Percentiles rank a stretch among this genome's conserved stretches.
Evolutionary conservation across 768 basidiomycete genomes (phyloP).

Genomic region (Kwoniella botswanensis): DNA sequence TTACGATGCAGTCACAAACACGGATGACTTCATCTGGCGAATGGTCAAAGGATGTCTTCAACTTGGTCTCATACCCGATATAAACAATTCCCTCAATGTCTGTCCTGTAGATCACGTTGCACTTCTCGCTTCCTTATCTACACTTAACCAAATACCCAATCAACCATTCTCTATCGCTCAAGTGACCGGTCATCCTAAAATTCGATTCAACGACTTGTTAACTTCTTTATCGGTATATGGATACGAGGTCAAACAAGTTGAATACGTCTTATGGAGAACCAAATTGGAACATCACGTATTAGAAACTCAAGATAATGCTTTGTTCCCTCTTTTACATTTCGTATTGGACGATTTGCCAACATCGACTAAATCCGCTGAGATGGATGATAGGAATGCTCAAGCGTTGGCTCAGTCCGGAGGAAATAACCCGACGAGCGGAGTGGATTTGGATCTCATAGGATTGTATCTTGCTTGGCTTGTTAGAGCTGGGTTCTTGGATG

Average conservation of each 20-base stretch:
- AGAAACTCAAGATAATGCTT: constrained; percentile 90
- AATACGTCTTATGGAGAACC: constrained; percentile 89
- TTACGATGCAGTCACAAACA: constrained; percentile 78
- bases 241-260: constrained; percentile 74
- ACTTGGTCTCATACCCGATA: constrained; percentile 93
- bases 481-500: constrained; percentile 75
- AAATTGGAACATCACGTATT: constrained; percentile 94
- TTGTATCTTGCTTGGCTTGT: constrained; percentile 92
- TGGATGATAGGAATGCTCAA: constrained; percentile 85
- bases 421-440: constrained; percentile 63
- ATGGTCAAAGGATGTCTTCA: constrained; percentile 98
- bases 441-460: constrained; percentile 77
- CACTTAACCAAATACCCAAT: constrained; percentile 63
- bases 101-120: constrained; percentile 97
- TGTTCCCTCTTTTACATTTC: constrained; percentile 96
- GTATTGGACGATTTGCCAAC: constrained; percentile 97
- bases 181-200: constrained; percentile 80
- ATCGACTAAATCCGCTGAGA: constrained; percentile 87
- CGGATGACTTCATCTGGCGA: constrained; percentile 98
- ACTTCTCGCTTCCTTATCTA: constrained; percentile 74
- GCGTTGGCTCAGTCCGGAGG: constrained; percentile 64
- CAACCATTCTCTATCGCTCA: constrained; percentile 62
- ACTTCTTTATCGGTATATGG: constrained; percentile 76
- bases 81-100: constrained; percentile 98
- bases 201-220: constrained; percentile 87